Evolutionary conservation across 805 yeast species (phyloP).

Genomic region (Kluyveromyces siamensis): DNA sequence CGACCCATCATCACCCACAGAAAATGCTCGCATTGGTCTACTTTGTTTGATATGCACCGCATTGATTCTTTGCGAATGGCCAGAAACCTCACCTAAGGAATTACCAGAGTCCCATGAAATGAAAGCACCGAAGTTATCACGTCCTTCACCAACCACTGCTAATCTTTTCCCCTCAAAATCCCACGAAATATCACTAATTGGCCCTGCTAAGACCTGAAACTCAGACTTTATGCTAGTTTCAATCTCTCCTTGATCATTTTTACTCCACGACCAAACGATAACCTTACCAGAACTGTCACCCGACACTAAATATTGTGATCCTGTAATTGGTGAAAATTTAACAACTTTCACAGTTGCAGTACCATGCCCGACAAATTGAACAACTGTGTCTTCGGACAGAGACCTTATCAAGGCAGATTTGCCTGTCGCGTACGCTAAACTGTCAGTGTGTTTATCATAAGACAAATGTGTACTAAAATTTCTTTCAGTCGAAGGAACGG

Average conservation of each 20-base stretch:
- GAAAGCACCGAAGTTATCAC: slow-evolving; percentile 85
- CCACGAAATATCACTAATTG: slow-evolving; percentile 81
- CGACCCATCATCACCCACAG: slow-evolving; percentile 84
- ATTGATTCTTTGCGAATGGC: slow-evolving; percentile 77
- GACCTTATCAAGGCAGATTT: slow-evolving; percentile 69
- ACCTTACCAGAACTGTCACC: slow-evolving; percentile 90
- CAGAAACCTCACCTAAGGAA: slow-evolving; percentile 92
- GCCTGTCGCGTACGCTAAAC: slow-evolving; percentile 76
- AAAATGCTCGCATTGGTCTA: slow-evolving; percentile 89
- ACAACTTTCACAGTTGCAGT: slow-evolving; percentile 69
- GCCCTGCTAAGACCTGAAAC: slow-evolving; percentile 69
- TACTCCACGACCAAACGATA: slow-evolving; percentile 68
- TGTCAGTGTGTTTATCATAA: slow-evolving; percentile 57
- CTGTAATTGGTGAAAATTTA: slow-evolving; percentile 59
- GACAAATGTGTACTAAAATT: slow-evolving; percentile 56
- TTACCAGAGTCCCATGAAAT: slow-evolving; percentile 93
- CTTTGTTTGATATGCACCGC: slow-evolving; percentile 77
- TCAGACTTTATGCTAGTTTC: slow-evolving; percentile 62
- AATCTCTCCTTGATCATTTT: slow-evolving; percentile 38
- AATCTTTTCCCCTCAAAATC: slow-evolving; percentile 79
- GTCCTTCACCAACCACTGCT: slow-evolving; percentile 93
- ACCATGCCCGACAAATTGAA: slow-evolving; percentile 68
- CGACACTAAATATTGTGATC: slow-evolving; percentile 83
- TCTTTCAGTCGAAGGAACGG: slow-evolving; percentile 78
- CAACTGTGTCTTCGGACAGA: slow-evolving; percentile 42